Conservation (phyloP, 1,284 basidiomycete species). For the Waitea zeae region DNA sequence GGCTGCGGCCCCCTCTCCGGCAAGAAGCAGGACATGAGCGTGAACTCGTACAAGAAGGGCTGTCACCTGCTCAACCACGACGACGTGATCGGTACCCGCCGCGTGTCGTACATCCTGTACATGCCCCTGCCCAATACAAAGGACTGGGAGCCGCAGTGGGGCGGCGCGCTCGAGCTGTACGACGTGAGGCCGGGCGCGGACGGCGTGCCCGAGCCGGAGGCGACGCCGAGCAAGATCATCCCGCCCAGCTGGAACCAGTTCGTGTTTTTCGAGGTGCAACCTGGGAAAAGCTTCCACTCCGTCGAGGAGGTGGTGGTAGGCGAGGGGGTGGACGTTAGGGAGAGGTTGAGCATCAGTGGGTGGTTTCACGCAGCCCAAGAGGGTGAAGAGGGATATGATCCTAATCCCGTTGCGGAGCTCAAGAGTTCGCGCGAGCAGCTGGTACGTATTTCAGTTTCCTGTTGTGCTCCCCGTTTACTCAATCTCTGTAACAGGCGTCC, state of each 20-base stretch:
- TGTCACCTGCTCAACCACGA: constrained; percentile 96
- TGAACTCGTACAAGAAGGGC: constrained; percentile 80
- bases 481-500: constrained; percentile 23
- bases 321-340: constrained; percentile 39
- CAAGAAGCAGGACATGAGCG: constrained; percentile 89
- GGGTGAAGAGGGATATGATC: constrained; percentile 77
- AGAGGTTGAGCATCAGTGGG: constrained; percentile 80
- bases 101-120: constrained; percentile 96
- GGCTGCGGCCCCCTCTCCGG: constrained; percentile 89
- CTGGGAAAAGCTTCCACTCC: constrained; percentile 88
- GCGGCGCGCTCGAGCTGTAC: constrained; percentile 93
- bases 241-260: constrained; percentile 93
- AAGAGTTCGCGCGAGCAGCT: constrained; percentile 71
- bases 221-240: constrained; percentile 43
- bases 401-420: constrained; percentile 21
- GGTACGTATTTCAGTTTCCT: constrained; percentile 25
- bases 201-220: constrained; percentile 42
- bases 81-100: constrained; percentile 92
- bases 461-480: background rate
- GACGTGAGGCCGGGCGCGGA: constrained; percentile 34
- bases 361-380: constrained; percentile 93
- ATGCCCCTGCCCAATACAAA: constrained; percentile 74
- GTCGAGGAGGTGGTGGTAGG: constrained; percentile 92
- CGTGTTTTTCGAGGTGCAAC: constrained; percentile 86
- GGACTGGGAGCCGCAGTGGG: constrained; percentile 67